Conservation (phyloP, 2,329 filamentous ascomycete genomes). For the Corynespora cassiicola region DNA sequence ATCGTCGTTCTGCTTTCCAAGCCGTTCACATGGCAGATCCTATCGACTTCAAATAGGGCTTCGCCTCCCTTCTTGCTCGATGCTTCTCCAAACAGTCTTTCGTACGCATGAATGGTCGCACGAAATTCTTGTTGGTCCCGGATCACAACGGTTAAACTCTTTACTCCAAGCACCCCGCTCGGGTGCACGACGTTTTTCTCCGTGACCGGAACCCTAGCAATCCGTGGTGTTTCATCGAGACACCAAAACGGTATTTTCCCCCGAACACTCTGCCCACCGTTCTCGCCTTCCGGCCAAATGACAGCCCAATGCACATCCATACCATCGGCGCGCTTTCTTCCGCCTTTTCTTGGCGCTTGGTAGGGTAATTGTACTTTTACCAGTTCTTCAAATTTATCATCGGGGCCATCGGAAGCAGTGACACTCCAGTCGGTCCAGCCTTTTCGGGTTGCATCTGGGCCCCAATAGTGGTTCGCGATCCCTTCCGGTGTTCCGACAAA, state of each 20-base stretch:
- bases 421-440: conserved; percentile 67
- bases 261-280: conserved; percentile 41
- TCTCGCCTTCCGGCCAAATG: conserved; percentile 55
- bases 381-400: conserved; percentile 16
- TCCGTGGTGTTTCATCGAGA: conserved; percentile 65
- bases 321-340: conserved; percentile 63
- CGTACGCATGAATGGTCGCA: conserved; percentile 18
- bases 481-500: conserved; percentile 60
- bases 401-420: conserved; percentile 20
- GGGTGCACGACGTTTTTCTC: conserved; percentile 55
- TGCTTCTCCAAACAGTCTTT: conserved; percentile 19
- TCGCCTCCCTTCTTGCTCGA: conserved; percentile 7
- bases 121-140: conserved; percentile 18
- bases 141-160: conserved; percentile 32
- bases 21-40: conserved; percentile 21
- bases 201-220: conserved; percentile 60
- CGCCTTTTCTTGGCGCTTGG: conserved; percentile 57
- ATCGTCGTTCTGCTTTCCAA: conserved; percentile 22
- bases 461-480: conserved; percentile 63
- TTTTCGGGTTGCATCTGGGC: conserved; percentile 56
- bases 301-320: conserved; percentile 66
- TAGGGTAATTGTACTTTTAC: conserved; percentile 55
- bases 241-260: conserved; percentile 66
- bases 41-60: conserved; percentile 17
- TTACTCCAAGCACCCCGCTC: conserved; percentile 57